A percentile compares a stretch with the other conserved stretches of the same genome.
Conservation (phyloP, 352 stramenopile species). For the Blastocystis hominis region DNA sequence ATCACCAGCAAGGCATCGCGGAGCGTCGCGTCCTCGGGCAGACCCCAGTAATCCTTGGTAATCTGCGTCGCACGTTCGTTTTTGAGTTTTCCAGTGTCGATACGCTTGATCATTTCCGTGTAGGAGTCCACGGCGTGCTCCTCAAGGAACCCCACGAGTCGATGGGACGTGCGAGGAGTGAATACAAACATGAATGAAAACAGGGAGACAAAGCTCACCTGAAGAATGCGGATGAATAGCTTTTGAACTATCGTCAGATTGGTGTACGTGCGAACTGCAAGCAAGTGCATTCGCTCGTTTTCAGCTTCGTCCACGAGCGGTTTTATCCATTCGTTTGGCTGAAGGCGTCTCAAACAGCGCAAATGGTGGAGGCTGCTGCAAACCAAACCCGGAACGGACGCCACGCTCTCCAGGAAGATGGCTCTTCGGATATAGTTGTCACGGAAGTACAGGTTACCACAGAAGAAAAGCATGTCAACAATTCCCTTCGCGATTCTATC, state of each 20-base stretch:
- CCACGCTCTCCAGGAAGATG: slow-evolving; percentile 53
- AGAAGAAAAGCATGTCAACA: slow-evolving; percentile 27
- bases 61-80: slow-evolving; percentile 69
- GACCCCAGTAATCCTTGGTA: slow-evolving; percentile 75
- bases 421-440: slow-evolving; percentile 48
- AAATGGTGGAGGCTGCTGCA: slow-evolving; percentile 54
- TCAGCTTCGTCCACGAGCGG: slow-evolving; percentile 78
- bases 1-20: slow-evolving; percentile 75
- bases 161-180: slow-evolving; percentile 75
- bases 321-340: slow-evolving; percentile 56
- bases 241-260: slow-evolving; percentile 53
- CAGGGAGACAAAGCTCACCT: slow-evolving; percentile 55
- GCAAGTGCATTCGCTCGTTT: slow-evolving; percentile 82
- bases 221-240: slow-evolving; percentile 57
- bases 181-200: slow-evolving; percentile 70
- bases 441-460: slow-evolving; percentile 48
- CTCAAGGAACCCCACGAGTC: slow-evolving; percentile 82
- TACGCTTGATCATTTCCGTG: slow-evolving; percentile 73
- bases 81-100: slow-evolving; percentile 70
- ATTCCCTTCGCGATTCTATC: slow-evolving; percentile 7
- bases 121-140: slow-evolving; percentile 76
- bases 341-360: slow-evolving; percentile 15
- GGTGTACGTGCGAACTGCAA: slow-evolving; percentile 70
- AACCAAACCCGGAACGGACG: slow-evolving; percentile 37
- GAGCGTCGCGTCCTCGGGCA: slow-evolving; percentile 69